Evolutionary conservation across 148 eudicot species (phyloP).

Genomic region (Rheum nobile): DNA sequence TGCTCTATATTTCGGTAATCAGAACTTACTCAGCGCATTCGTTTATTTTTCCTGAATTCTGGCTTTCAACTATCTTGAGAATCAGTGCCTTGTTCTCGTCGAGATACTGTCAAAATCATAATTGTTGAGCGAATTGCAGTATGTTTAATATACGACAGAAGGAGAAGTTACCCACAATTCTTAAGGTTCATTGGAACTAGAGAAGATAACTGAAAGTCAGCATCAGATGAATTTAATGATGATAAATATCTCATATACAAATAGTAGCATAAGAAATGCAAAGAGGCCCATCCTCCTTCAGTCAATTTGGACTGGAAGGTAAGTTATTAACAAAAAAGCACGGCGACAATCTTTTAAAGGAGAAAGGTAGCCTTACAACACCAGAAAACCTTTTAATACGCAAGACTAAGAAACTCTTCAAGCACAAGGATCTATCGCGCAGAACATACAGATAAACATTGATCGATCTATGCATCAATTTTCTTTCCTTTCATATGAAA

Average conservation of each 20-base stretch:
- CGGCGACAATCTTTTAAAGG: too few species aligned
- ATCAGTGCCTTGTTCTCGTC: conserved; percentile 5
- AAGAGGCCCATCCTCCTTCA: neutral
- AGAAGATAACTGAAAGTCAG: neutral
- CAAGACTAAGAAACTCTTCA: neutral
- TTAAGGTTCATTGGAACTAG: neutral
- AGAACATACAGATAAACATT: neutral
- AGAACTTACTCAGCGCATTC: neutral
- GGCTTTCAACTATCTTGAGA: neutral
- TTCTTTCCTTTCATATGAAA: neutral
- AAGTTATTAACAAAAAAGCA: too few species aligned
- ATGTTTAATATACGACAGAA: neutral
- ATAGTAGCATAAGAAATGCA: neutral
- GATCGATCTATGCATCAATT: neutral
- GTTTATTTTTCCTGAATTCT: conserved; percentile 6
- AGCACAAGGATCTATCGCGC: neutral
- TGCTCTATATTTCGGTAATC: neutral
- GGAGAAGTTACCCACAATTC: neutral
- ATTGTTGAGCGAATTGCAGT: neutral
- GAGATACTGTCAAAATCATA: neutral
- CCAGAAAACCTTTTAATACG: neutral
- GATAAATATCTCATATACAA: neutral
- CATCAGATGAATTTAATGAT: neutral
- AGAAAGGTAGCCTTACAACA: neutral
- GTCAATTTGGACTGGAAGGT: neutral